A percentile compares a stretch with the other conserved stretches of the same genome.
Evolutionary conservation across 768 basidiomycete species (phyloP).

Genomic region (Tylopilus sp.): DNA sequence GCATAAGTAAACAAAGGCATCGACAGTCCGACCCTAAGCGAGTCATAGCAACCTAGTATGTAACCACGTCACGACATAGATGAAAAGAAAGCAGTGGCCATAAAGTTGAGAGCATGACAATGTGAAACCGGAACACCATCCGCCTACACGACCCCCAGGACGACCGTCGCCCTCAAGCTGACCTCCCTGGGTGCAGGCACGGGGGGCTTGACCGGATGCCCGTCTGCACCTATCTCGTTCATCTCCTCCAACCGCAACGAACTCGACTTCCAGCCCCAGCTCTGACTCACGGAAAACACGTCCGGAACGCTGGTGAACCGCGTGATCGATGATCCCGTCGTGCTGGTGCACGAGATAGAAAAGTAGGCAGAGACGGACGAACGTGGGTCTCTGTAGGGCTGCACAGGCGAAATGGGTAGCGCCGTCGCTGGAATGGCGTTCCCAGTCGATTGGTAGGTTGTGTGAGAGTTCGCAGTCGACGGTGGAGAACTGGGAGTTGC

Average conservation of each 20-base stretch:
- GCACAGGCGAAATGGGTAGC: conserved; percentile 47
- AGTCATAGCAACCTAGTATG: no score
- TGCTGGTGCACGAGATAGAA: conserved; percentile 75
- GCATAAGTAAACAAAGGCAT: no score
- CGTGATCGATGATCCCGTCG: conserved; percentile 78
- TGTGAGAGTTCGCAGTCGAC: conserved; percentile 16
- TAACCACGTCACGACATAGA: not conserved
- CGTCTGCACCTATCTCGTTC: conserved; percentile 36
- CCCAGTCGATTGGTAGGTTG: conserved; percentile 22
- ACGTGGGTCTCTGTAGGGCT: conserved; percentile 77
- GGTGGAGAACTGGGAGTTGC: conserved; percentile 38
- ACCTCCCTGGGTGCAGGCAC: conserved; percentile 39
- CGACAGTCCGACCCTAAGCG: no score
- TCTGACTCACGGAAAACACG: conserved; percentile 78
- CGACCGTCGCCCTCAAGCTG: conserved; percentile 76
- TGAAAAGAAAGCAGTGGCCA: not conserved
- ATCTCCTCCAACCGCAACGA: conserved; percentile 51
- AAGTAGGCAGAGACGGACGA: conserved; percentile 76
- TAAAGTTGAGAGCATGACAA: not conserved
- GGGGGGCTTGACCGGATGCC: conserved; percentile 29
- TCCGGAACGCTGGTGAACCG: conserved; percentile 86
- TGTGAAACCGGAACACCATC: not conserved
- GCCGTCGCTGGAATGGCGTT: conserved; percentile 40
- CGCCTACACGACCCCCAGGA: conserved; percentile 66
- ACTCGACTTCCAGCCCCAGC: conserved; percentile 89